Base-by-base conservation (phyloP, 2,329 filamentous ascomycete genomes). In the Aureobasidium sp. region DNA sequence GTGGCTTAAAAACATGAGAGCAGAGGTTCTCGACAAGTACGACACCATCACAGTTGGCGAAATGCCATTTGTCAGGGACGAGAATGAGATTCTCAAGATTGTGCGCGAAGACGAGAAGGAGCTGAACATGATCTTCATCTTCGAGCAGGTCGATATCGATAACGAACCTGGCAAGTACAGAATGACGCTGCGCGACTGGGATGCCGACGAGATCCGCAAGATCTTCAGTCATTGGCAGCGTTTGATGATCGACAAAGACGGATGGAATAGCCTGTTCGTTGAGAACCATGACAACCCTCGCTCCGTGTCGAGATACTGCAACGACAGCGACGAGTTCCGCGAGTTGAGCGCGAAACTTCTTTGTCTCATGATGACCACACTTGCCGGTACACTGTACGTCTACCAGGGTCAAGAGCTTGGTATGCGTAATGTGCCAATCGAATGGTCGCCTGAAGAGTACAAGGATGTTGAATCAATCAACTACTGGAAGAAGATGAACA, bases 1-100 rank as follows among this genome's bases (percentile, higher is more conserved):
- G 60, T 85, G 78, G 65, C 72, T 86, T 55, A 76, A 78, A 48
- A 82, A 80, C 36, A 76, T 85, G 61, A 78, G 83, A 6, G 71
- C 75, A 37, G 55, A 59, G 32, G 78, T 85, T 0, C 72, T 86
- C 1, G 77, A 78, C 52, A 77, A 83, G 60, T 85, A 85, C 65
- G 78, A 81, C 66, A 79, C 82, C 2, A 82, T 85, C 63, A 83
- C 83, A 10, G 82, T 85, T 0, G 83, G 84, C 26, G 84, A 86
- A 68, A 85, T 86, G 82, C 83, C 83, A 0, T 80, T 78, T 56
- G 76, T 79, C 15, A 72, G 73, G 9, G 76, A 80, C 63, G 73
- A 75, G 13, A 69, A 74, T 5, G 75, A 76, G 53, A 76, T 79
- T 10, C 66, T 79, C 24, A 72, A 71, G 32, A 75, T 76, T 39